Percentiles rank a stretch among this genome's conserved stretches.
These are phyloP conservation scores for Fusarium nodosum DNA, from an alignment of 2,329 filamentous ascomycete species.

Conservation along the genomic window DNA sequence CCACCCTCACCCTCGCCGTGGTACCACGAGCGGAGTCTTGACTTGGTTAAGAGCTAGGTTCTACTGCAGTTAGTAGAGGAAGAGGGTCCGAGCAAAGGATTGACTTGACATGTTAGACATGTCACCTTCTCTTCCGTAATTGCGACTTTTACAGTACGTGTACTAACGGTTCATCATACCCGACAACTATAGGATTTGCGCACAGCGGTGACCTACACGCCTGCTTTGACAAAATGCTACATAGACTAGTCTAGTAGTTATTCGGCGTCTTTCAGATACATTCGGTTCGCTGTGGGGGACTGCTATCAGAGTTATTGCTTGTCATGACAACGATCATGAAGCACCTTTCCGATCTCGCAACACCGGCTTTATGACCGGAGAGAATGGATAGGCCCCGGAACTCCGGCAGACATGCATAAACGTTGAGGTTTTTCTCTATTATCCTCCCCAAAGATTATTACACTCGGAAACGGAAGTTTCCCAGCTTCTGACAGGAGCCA, in stretches of 20 bases:
- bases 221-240: background rate
- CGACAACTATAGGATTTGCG: background rate
- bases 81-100: conserved; percentile 39
- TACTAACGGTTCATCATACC: conserved; percentile 14
- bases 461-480: conserved; percentile 18
- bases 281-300: conserved; percentile 13
- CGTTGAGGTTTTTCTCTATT: conserved; percentile 33
- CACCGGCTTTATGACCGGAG: conserved; percentile 15
- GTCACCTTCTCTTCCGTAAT: conserved; percentile 21
- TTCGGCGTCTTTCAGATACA: conserved; percentile 13
- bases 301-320: conserved; percentile 4
- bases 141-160: conserved; percentile 6
- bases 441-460: conserved; percentile 6
- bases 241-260: background rate
- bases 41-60: conserved; percentile 10
- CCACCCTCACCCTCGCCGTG: conserved; percentile 30
- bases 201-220: background rate
- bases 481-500: conserved; percentile 12
- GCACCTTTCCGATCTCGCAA: conserved; percentile 29
- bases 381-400: conserved; percentile 17
- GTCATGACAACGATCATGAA: conserved; percentile 15
- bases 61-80: conserved; percentile 13
- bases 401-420: conserved; percentile 34
- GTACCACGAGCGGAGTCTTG: conserved; percentile 34
- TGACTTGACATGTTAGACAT: conserved; percentile 13